Evolutionary conservation across 768 basidiomycete genomes (phyloP).

Genomic region (Mycena latifolia): DNA sequence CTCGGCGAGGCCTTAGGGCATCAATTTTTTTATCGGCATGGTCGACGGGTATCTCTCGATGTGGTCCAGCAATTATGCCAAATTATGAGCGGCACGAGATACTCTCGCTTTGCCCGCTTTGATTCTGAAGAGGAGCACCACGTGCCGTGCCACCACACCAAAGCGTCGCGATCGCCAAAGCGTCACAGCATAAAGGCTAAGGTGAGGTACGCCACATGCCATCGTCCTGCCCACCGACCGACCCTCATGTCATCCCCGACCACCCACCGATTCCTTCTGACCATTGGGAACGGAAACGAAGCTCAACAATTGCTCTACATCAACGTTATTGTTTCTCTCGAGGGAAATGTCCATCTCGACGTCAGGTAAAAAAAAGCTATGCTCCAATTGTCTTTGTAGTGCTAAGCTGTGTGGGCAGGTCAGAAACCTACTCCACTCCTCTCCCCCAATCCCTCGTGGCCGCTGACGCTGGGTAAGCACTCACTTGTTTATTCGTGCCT

Average conservation of each 20-base stretch:
- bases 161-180: too few species aligned
- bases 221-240: neutral
- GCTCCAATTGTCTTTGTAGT: neutral
- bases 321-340: slow-evolving; percentile 2
- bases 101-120: too few species aligned
- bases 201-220: slow-evolving; percentile 1
- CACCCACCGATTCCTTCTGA: neutral
- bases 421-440: neutral
- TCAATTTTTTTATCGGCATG: too few species aligned
- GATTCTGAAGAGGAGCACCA: neutral
- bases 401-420: neutral
- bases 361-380: neutral
- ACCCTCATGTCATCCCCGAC: neutral
- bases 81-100: too few species aligned
- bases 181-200: slow-evolving; percentile 6
- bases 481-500: too few species aligned
- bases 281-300: neutral
- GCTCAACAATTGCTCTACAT: slow-evolving; percentile 4
- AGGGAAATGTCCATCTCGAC: neutral
- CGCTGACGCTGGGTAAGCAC: too few species aligned
- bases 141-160: neutral
- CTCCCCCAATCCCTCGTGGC: neutral
- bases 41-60: too few species aligned
- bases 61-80: too few species aligned
- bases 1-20: too few species aligned